Evolutionary conservation across 2,329 filamentous ascomycete species (phyloP).

Genomic region (Exserohilum rostratum): DNA sequence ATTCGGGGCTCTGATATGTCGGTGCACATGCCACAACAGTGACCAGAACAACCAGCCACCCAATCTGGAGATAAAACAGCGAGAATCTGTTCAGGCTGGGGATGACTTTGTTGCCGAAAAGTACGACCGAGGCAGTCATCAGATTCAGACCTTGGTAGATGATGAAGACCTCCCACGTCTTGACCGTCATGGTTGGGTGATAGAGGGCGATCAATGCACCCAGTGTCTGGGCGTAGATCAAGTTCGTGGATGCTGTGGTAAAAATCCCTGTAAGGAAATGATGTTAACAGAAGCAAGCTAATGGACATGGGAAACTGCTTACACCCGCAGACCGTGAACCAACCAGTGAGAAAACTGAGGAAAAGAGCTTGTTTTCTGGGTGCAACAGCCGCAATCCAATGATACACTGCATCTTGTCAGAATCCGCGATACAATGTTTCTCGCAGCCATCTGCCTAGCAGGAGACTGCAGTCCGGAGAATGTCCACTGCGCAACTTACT

Average conservation of each 20-base stretch:
- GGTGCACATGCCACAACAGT: constrained; percentile 16
- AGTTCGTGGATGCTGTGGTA: constrained; percentile 17
- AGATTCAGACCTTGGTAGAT: constrained; percentile 16
- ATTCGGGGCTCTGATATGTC: constrained; percentile 10
- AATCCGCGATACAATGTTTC: neutral
- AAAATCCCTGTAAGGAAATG: constrained; percentile 11
- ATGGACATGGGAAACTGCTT: neutral
- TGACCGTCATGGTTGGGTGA: constrained; percentile 7
- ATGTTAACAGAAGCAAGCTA: neutral
- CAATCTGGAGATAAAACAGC: constrained; percentile 17
- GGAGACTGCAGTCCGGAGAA: too few relatives aligned
- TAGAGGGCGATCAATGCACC: constrained; percentile 15
- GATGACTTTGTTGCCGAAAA: constrained; percentile 15
- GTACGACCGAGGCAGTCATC: constrained; percentile 11
- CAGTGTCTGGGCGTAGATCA: constrained; percentile 16
- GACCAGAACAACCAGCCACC: constrained; percentile 14
- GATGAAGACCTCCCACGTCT: constrained; percentile 14
- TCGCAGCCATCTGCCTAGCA: too few relatives aligned
- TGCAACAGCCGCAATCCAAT: constrained; percentile 17
- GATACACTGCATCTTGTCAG: constrained; percentile 4
- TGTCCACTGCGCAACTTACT: neutral
- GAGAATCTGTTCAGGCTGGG: constrained; percentile 17
- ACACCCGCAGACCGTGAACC: constrained; percentile 18
- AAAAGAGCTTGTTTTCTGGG: constrained; percentile 10
- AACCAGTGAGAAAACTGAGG: constrained; percentile 17